Evolutionary conservation across 352 stramenopile genomes (phyloP), one percentile per base, ranked within the genome.

Genomic region (Pythium sukuiense): DNA sequence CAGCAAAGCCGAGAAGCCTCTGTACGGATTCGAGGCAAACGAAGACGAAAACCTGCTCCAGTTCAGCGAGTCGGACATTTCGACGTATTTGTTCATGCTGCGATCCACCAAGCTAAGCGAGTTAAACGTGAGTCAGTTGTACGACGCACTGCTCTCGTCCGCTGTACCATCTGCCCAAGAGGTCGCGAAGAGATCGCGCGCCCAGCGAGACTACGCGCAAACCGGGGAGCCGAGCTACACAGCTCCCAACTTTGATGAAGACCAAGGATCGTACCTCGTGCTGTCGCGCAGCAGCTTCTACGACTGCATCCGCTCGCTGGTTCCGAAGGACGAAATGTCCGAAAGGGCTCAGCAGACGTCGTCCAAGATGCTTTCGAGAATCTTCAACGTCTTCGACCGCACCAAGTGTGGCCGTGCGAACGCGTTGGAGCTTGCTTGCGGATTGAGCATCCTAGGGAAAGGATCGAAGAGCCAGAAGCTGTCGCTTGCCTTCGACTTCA

Each of bases 391-490:
- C 13, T 96, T 93, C 45, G 88, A 96, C 67, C 83, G 86, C 48
- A 95, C 93, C 48, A 81, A 87, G 20, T 83, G 77, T 45, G 87
- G 87, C 33, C 85, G 85, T 41, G 88, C 95, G 37, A 93, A 95
- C 58, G 88, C 83, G 0, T 64, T 96, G 3, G 88, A 96, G 55
- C 73, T 96, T n/a, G 88, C 84, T 13, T 96, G 88, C 53, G 88
- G 88, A 3, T 70, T 96, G 61, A 95, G 84, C 59, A 95, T 96
- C 54, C 54, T 96, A 16, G 88, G 88, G 9, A 86, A 87, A 67
- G 88, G 88, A 7, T 90, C 85, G 2, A 96, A 96, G 59, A 93
- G 83, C 49, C 88, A 95, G 57, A 96, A 96, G 65, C 72, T 96
- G 9, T 86, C 84, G 9, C 77, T 90, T 48, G 86, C 87, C 6